Conservation (phyloP, 768 basidiomycete genomes). For the Trametes maxima region DNA sequence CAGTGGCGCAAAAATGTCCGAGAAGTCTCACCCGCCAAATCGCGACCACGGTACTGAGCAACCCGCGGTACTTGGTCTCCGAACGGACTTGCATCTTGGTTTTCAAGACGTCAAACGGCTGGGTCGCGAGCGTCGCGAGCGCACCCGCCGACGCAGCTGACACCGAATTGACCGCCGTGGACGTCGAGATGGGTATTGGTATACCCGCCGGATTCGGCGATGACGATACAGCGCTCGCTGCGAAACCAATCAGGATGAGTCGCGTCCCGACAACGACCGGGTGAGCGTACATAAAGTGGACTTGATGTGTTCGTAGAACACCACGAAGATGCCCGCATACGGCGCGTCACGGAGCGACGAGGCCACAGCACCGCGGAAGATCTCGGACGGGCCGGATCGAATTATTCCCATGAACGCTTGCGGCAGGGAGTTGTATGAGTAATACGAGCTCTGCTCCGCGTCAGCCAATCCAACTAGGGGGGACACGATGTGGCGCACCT, state of each 20-base stretch:
- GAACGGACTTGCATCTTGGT: conserved; percentile 93
- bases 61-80: conserved; percentile 72
- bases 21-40: conserved; percentile 65
- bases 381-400: conserved; percentile 75
- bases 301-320: conserved; percentile 88
- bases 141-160: conserved; percentile 82
- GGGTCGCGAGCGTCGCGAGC: conserved; percentile 82
- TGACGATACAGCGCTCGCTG: conserved; percentile 10
- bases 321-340: conserved; percentile 87
- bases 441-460: conserved; percentile 69
- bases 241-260: background rate
- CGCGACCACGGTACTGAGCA: conserved; percentile 61
- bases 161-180: conserved; percentile 57
- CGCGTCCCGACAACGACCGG: background rate
- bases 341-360: conserved; percentile 94
- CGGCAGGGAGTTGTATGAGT: conserved; percentile 64
- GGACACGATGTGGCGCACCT: conserved; percentile 51
- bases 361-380: conserved; percentile 84
- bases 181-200: conserved; percentile 45
- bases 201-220: conserved; percentile 17
- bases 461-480: background rate
- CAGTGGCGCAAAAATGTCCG: background rate
- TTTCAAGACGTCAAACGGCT: conserved; percentile 96
- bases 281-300: conserved; percentile 56
- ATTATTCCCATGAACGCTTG: conserved; percentile 60